Evolutionary conservation across 257 asterid genomes (phyloP).

Genomic region (Gentiana macrophylla): DNA sequence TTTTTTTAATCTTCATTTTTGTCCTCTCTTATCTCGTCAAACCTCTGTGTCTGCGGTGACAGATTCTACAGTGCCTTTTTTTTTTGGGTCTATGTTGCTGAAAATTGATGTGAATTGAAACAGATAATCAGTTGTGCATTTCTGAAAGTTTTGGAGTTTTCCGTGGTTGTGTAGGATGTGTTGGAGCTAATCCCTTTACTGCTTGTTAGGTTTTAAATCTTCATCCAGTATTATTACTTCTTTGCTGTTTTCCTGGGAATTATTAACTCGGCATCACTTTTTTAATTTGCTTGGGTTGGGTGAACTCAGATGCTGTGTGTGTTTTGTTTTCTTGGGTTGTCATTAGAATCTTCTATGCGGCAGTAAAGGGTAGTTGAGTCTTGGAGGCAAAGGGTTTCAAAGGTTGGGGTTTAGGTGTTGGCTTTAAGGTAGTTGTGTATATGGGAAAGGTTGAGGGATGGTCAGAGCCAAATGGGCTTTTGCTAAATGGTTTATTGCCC

Average conservation of each 20-base stretch:
- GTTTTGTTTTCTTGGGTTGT: too few relatives aligned
- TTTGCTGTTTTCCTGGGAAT: too few relatives aligned
- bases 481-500: conserved; percentile 65
- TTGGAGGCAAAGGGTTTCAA: conserved; percentile 1
- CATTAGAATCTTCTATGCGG: conserved; percentile 2
- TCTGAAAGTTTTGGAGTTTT: neutral
- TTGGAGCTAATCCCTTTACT: too few relatives aligned
- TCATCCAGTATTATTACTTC: too few relatives aligned
- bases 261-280: neutral
- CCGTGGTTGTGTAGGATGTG: too few relatives aligned
- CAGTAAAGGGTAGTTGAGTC: conserved; percentile 9
- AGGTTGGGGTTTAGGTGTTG: conserved; percentile 12
- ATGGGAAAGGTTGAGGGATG: conserved; percentile 85
- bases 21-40: too few relatives aligned
- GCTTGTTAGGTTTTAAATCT: conserved; percentile 1
- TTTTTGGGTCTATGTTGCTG: too few relatives aligned
- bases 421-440: conserved; percentile 28
- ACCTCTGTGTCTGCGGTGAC: too few relatives aligned
- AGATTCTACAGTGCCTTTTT: too few relatives aligned
- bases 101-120: too few relatives aligned
- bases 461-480: conserved; percentile 53
- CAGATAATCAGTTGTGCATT: neutral
- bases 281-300: neutral
- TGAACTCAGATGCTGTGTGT: too few relatives aligned
- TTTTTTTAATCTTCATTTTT: too few relatives aligned